Conservation (phyloP, 2,329 filamentous ascomycete genomes). For the Exophiala alcalophila region DNA sequence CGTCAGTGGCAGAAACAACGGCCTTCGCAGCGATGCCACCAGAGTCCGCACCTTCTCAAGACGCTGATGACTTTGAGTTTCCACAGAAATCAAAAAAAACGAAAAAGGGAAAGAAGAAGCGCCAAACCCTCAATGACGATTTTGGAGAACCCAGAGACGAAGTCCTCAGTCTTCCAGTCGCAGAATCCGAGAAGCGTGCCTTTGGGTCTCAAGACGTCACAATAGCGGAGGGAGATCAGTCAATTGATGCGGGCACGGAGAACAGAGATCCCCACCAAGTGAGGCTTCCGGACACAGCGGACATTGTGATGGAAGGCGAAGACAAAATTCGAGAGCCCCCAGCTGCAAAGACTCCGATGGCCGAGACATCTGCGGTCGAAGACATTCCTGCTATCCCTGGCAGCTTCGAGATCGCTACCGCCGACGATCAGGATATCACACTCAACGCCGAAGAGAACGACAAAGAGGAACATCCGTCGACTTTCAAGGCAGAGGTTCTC, state of each 20-base stretch:
- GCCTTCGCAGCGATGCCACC: too few relatives aligned
- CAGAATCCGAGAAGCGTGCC: too few relatives aligned
- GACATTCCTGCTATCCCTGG: neutral
- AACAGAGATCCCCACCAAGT: too few relatives aligned
- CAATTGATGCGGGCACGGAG: too few relatives aligned
- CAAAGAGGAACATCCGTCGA: slow-evolving; percentile 33
- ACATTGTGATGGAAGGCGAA: too few relatives aligned
- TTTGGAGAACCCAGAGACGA: too few relatives aligned
- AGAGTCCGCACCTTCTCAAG: slow-evolving; percentile 1
- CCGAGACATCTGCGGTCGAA: slow-evolving; percentile 6
- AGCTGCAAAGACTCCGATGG: slow-evolving; percentile 3
- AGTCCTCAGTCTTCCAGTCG: too few relatives aligned
- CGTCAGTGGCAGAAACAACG: too few relatives aligned
- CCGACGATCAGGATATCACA: slow-evolving; percentile 18
- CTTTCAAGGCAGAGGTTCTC: neutral
- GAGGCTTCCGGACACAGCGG: too few relatives aligned
- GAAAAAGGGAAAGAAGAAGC: slow-evolving; percentile 29
- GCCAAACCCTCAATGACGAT: slow-evolving; percentile 3
- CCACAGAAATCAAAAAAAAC: slow-evolving; percentile 31
- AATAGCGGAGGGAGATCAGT: too few relatives aligned
- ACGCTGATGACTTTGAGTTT: slow-evolving; percentile 7
- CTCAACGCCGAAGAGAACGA: slow-evolving; percentile 29
- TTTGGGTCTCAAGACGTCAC: too few relatives aligned
- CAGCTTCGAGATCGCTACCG: neutral
- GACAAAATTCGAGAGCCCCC: too few relatives aligned